Conservation (phyloP, 306 rosid species). For the Clitoria ternatea region DNA sequence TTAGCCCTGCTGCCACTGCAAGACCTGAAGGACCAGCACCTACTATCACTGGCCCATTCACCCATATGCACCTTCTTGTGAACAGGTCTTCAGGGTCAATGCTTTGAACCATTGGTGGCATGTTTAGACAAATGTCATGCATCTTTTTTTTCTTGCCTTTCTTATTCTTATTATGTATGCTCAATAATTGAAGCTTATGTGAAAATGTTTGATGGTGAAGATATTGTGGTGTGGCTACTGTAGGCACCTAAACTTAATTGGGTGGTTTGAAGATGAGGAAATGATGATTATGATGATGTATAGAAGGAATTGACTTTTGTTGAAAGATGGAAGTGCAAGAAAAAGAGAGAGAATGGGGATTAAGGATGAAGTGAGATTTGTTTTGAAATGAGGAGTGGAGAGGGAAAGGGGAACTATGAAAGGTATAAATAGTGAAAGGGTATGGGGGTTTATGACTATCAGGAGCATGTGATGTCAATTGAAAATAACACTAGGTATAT, state of each 20-base stretch:
- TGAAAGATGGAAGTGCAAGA: neutral
- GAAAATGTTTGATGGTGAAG: neutral
- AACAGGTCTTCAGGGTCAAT: constrained; percentile 42
- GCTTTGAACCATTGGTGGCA: constrained; percentile 40
- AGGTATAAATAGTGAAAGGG: constrained; percentile 50
- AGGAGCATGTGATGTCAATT: constrained; percentile 52
- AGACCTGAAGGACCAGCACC: constrained; percentile 96
- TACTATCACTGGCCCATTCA: constrained; percentile 77
- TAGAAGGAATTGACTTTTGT: neutral
- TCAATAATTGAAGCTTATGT: too few relatives aligned
- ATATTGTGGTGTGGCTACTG: neutral
- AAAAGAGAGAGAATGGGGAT: neutral
- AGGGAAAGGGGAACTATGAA: constrained; percentile 21
- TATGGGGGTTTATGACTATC: neutral
- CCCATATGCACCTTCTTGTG: constrained; percentile 59
- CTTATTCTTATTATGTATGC: too few relatives aligned
- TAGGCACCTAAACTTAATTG: neutral
- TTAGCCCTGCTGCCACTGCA: constrained; percentile 77
- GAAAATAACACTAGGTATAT: constrained; percentile 26
- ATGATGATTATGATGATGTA: too few relatives aligned
- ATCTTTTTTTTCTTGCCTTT: constrained; percentile 4
- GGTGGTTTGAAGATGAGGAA: neutral
- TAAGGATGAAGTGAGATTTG: neutral
- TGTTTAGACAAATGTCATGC: constrained; percentile 38
- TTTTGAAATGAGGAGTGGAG: constrained; percentile 49